Percentiles rank a stretch among this genome's conserved stretches.
phyloP scores from a whole-genome alignment of 139 green algal genomes.

The Marvania coccoides region DNA sequence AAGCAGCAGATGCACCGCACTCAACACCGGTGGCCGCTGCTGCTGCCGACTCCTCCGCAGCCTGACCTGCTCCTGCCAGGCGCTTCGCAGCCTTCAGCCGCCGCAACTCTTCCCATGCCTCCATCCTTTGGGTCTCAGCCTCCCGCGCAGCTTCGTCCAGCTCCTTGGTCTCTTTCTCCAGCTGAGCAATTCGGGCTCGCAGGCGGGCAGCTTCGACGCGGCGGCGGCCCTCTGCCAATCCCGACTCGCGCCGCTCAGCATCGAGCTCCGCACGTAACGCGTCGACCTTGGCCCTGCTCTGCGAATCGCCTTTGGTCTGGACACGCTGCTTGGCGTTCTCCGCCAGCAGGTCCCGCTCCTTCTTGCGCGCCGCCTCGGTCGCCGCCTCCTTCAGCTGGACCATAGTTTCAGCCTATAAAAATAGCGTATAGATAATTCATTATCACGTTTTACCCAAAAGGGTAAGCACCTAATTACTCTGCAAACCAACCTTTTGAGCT shows the following conservation, averaged over 20 bases:
- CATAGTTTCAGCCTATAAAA: no score
- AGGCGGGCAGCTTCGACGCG: background rate
- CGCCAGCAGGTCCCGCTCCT: background rate
- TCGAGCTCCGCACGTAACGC: background rate
- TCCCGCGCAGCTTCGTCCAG: background rate
- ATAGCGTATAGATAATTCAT: no score
- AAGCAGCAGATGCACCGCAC: background rate
- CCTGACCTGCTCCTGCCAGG: no score
- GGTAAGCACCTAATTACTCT: no score
- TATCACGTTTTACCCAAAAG: no score
- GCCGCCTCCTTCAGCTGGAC: background rate
- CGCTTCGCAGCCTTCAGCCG: background rate
- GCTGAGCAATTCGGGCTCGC: background rate
- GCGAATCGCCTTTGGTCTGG: background rate
- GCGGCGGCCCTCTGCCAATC: background rate
- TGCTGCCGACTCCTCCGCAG: no score
- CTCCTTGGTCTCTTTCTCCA: background rate
- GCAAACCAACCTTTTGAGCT: constrained; percentile 39
- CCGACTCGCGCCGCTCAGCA: background rate
- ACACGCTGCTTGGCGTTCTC: background rate
- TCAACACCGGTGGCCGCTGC: no score
- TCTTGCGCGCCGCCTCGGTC: background rate
- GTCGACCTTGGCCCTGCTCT: background rate
- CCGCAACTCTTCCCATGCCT: background rate
- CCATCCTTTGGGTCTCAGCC: background rate